Evolutionary conservation across 768 basidiomycete species (phyloP), one percentile per base, ranked within the genome.

Genomic region (Arthromyces matolae): DNA sequence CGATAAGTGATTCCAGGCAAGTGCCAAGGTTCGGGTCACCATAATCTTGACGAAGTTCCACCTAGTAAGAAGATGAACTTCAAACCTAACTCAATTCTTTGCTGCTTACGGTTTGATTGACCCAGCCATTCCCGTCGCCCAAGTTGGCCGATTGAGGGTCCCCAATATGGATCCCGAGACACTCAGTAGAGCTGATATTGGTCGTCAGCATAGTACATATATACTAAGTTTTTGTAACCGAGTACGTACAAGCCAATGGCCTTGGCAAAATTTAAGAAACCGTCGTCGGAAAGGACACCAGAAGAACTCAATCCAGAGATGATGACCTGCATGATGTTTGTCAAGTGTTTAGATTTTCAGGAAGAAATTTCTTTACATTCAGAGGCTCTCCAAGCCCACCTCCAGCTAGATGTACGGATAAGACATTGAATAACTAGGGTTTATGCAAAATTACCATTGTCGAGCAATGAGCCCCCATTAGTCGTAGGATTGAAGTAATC

Each of bases 1-100:
- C 90, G 39, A 84, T 70, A 39, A 89, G 70, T 12, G 82, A 83
- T 61, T 94, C 90, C 40, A 81, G 61, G 60, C 90, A 93, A 3
- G 89, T 89, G 1, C 92, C 71, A 23, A 79, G 61, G 54, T 56
- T 66, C 0, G 79, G 69, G 55, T 91, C 73, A 1, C 81, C 81
- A 58, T 79, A 94, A 58, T 92, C 83, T 70, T 83, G 83, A 36
- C 92, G 78, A 28, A 92, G 76, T 62, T 85, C 80, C 13, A 84
- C 76, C 54, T 84, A 27, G 34, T 28, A 16, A 31, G 44, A 19
- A 7, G 7, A n/a, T 24, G 29, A 22, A 20, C 20, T 25, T 18
- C 28, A n/a, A n/a, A n/a, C n/a, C n/a, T n/a, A n/a, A n/a, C n/a
- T 41, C 5, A 33, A 19, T 50, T 28, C 9, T 5, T 67, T 24